Conservation (phyloP, 768 basidiomycete species). For the Tubosaeta brunneosetosa region DNA sequence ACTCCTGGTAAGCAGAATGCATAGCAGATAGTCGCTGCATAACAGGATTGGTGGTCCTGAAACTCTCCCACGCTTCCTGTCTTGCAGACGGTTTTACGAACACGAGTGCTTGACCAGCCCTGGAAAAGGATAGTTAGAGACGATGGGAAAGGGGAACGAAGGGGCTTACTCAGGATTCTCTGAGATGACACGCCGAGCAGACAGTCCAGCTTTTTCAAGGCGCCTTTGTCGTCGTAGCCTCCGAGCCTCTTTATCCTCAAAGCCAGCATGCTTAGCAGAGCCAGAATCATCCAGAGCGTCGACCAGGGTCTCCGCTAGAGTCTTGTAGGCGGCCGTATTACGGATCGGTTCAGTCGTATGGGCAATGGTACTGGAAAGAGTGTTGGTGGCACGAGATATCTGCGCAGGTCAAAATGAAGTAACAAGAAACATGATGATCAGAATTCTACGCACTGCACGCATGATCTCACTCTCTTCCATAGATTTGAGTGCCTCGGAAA, state of each 20-base stretch:
- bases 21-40: constrained; percentile 55
- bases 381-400: constrained; percentile 83
- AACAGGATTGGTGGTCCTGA: constrained; percentile 79
- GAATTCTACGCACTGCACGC: constrained; percentile 59
- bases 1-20: constrained; percentile 79
- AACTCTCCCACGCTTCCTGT: constrained; percentile 73
- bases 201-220: constrained; percentile 78
- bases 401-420: constrained; percentile 25
- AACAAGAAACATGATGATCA: not conserved
- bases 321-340: constrained; percentile 92
- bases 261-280: constrained; percentile 91
- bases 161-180: constrained; percentile 77
- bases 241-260: constrained; percentile 91
- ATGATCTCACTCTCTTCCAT: constrained; percentile 96
- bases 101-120: constrained; percentile 83
- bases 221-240: constrained; percentile 74
- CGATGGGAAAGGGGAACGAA: not conserved
- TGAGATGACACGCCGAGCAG: constrained; percentile 44
- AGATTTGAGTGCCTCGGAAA: constrained; percentile 81
- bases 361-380: constrained; percentile 80
- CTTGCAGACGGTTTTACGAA: constrained; percentile 77
- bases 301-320: constrained; percentile 79
- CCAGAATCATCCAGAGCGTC: constrained; percentile 94
- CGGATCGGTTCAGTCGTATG: constrained; percentile 95
- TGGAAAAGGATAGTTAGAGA: constrained; percentile 27